Percentiles rank a stretch among this genome's conserved stretches.
Evolutionary conservation across 805 yeast genomes (phyloP).

Genomic region (Hanseniaspora clermontiae): DNA sequence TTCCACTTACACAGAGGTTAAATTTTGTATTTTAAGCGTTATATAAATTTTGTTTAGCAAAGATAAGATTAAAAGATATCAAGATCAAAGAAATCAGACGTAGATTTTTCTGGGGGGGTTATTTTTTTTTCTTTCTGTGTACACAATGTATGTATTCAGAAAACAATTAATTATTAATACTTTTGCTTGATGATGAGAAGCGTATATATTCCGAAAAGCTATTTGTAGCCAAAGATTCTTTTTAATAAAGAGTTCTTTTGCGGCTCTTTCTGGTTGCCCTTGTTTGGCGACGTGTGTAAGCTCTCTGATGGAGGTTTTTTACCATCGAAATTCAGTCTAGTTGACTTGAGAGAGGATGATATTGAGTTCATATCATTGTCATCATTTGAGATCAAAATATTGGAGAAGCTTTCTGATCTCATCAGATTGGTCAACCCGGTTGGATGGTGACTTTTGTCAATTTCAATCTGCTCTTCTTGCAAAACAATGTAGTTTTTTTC

Average conservation of each 20-base stretch:
- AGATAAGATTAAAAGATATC: too few species aligned
- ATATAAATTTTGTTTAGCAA: neutral
- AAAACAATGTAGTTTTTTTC: neutral
- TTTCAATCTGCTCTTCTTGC: neutral
- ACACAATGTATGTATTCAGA: too few species aligned
- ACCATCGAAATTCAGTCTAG: neutral
- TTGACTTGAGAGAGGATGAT: neutral
- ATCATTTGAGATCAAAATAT: constrained; percentile 7
- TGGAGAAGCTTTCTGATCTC: neutral
- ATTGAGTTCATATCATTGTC: constrained; percentile 5
- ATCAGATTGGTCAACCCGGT: neutral
- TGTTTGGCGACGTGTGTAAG: neutral
- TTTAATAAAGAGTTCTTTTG: neutral
- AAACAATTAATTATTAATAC: neutral
- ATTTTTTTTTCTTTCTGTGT: neutral
- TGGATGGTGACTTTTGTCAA: neutral
- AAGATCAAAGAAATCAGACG: too few species aligned
- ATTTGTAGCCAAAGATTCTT: constrained; percentile 8
- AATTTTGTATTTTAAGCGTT: neutral
- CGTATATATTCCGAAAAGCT: neutral
- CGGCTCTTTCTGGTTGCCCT: neutral
- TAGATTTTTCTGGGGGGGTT: too few species aligned
- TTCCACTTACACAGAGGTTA: constrained; percentile 42
- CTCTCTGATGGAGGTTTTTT: neutral
- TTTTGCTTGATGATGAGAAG: neutral